phyloP scores from a whole-genome alignment of 2,329 filamentous ascomycete species.

The Berkeleyomyces basicola region DNA sequence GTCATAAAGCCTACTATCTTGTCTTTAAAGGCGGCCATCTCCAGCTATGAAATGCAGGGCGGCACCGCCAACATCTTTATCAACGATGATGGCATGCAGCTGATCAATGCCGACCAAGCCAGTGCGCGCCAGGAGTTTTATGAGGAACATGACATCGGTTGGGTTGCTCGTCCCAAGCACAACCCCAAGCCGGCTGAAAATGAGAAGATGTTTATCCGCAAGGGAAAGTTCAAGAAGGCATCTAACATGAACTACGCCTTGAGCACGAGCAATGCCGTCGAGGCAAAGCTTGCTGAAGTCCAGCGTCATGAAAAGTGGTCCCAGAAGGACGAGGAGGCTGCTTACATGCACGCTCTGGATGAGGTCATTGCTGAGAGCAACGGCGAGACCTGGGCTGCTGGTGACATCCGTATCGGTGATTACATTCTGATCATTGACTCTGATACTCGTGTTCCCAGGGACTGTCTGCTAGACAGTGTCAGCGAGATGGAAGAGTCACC shows the following conservation, averaged over 20 bases:
- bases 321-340: slow-evolving; percentile 48
- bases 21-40: slow-evolving; percentile 32
- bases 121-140: slow-evolving; percentile 32
- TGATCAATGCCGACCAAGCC: slow-evolving; percentile 28
- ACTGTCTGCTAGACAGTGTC: slow-evolving; percentile 54
- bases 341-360: slow-evolving; percentile 48
- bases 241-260: slow-evolving; percentile 59
- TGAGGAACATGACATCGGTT: slow-evolving; percentile 40
- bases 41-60: slow-evolving; percentile 31
- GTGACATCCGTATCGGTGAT: slow-evolving; percentile 72
- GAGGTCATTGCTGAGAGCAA: slow-evolving; percentile 51
- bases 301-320: slow-evolving; percentile 46
- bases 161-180: slow-evolving; percentile 35
- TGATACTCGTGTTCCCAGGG: slow-evolving; percentile 59
- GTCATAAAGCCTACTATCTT: slow-evolving; percentile 34
- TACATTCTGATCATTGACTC: slow-evolving; percentile 60
- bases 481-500: slow-evolving; percentile 55
- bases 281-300: slow-evolving; percentile 46
- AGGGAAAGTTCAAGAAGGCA: slow-evolving; percentile 50
- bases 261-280: slow-evolving; percentile 51
- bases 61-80: slow-evolving; percentile 37
- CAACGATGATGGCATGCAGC: slow-evolving; percentile 46
- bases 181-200: slow-evolving; percentile 33
- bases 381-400: slow-evolving; percentile 63
- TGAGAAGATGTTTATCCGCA: slow-evolving; percentile 31